Evolutionary conservation across 2,329 filamentous ascomycete species (phyloP), one percentile per base, ranked within the genome.

Genomic region (Colletotrichum camelliae): DNA sequence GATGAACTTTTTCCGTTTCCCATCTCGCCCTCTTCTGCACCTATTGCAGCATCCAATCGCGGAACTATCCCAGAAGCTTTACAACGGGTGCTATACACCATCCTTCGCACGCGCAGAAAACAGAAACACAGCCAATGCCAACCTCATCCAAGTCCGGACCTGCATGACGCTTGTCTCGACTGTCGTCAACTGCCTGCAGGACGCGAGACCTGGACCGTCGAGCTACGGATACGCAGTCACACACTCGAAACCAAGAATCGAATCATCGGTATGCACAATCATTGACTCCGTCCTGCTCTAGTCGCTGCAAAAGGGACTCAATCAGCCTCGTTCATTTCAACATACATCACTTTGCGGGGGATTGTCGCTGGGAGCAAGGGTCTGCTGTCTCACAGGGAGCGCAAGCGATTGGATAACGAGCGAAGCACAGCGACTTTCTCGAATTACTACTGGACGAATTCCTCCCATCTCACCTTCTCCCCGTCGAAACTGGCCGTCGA

Each of bases 351-450:
- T 64, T 73, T 73, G 73, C 70, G 70, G 64, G 73, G 73, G 64
- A 75, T 75, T 48, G 27, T 73, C 70, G 48, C 70, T 67, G 16
- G 64, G 57, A 52, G 73, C 70, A 68, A 68, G 73, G 73, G 43
- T 75, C 48, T 43, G 57, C 21, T 73, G 64, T 75, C 70, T 65
- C 35, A 13, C 18, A 67, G 61, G 75, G 67, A 75, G 67, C 68
- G 39, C 71, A 78, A 78, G 75, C 77, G 77, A 78, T 78, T 78
- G 77, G 77, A 61, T 35, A 48, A 67, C 55, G 60, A 77, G 58
- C 77, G 77, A 78, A 70, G 60, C 67, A 72, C 8, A 29, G 52
- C 64, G 16, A 18, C n/a, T 21, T 67, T 18, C 64, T 64, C 70
- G 58, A 24, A 9, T 48, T 73, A 64, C 70, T 29, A 75, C 73